Conservation (phyloP, 2,329 filamentous ascomycete species). For the Pseudopyricularia cyperi region DNA sequence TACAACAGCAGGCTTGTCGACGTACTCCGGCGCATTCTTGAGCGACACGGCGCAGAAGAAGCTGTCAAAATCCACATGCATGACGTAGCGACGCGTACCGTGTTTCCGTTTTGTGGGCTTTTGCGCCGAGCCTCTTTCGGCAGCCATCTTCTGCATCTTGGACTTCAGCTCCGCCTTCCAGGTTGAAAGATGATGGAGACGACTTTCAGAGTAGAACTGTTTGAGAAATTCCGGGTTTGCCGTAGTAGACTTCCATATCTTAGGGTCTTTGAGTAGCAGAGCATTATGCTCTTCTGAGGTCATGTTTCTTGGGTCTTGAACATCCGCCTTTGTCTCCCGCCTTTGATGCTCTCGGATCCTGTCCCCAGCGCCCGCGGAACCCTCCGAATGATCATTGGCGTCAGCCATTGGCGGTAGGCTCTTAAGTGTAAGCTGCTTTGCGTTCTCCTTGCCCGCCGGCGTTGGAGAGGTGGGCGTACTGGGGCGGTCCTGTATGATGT, state of each 20-base stretch:
- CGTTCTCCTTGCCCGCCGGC: background rate
- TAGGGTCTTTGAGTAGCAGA: constrained; percentile 68
- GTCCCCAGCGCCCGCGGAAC: background rate
- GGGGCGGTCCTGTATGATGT: background rate
- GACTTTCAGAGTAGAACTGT: constrained; percentile 90
- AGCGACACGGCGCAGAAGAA: constrained; percentile 92
- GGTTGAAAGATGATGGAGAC: constrained; percentile 84
- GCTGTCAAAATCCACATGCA: constrained; percentile 97
- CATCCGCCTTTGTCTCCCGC: background rate
- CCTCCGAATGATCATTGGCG: background rate
- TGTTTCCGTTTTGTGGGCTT: constrained; percentile 37
- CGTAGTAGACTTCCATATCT: constrained; percentile 76
- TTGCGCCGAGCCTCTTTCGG: constrained; percentile 43
- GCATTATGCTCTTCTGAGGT: constrained; percentile 93
- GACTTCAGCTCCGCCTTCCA: constrained; percentile 96
- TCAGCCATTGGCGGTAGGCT: background rate
- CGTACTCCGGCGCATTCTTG: constrained; percentile 61
- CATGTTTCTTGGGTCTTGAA: constrained; percentile 21
- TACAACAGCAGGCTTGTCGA: constrained; percentile 72
- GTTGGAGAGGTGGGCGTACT: background rate
- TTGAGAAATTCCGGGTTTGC: constrained; percentile 88
- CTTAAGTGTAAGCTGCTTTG: background rate
- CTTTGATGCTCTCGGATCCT: background rate
- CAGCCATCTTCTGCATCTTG: constrained; percentile 67
- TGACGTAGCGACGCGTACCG: constrained; percentile 64